Evolutionary conservation across 768 basidiomycete genomes (phyloP), one percentile per base, ranked within the genome.

Genomic region (Rhodocollybia butyracea): DNA sequence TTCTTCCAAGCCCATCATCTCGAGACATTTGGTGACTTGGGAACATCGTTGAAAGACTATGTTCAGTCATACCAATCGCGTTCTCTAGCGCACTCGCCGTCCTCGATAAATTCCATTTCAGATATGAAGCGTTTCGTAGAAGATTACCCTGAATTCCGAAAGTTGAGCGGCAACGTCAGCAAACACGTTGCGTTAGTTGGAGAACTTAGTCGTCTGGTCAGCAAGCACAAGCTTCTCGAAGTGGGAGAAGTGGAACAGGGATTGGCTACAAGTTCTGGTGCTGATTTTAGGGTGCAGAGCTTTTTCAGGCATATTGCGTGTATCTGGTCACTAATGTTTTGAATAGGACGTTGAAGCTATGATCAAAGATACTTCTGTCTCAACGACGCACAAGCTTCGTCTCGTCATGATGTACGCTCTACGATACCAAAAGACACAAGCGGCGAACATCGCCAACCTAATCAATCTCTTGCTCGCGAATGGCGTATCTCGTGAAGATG

Each of bases 71-170:
- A 98, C 71, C 90, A 93, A 66, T 84, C 84, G 17, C 84, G 85
- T 32, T 91, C 89, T n/a, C 72, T 88, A 27, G 83, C 88, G 3
- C 82, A 92, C 48, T 80, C 83, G 0, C 85, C 89, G 0, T 82
- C 86, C 1, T 77, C 88, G 22, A 96, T 99, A 59, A 94, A 95
- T 64, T 98, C 96, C 0, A 94, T 98, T 55, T 72, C 78, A 4
- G 97, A 99, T 62, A 99, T 99, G 97, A 98, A 98, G 69, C 85
- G 81, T 8, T 96, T 96, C 63, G 91, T 99, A 2, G 97, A 99
- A 68, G 95, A 98, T 63, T 99, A 96, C 71, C 97, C 97, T 1
- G 97, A 99, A 70, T 98, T 98, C 65, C 80, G 88, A 61, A 95
- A 95, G 67, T 79, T 99, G 29, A 94, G 97, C 1, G 95, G 95